phyloP scores from a whole-genome alignment of 805 yeast species.

The Starmerella roubikii region DNA sequence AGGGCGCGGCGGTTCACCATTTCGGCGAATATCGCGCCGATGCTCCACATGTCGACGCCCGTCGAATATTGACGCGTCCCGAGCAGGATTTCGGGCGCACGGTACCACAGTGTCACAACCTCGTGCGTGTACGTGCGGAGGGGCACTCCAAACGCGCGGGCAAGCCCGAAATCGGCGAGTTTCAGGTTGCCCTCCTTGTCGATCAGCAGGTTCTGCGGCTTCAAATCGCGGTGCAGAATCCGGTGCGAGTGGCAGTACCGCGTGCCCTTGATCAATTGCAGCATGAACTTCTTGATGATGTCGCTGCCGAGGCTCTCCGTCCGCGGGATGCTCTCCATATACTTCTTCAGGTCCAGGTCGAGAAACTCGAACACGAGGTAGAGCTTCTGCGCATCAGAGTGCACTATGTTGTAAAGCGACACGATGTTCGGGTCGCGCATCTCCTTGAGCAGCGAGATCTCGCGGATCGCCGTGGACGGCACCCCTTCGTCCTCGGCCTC shows the following conservation, averaged over 20 bases:
- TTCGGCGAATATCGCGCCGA: constrained; percentile 95
- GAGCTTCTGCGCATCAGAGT: constrained; percentile 81
- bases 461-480: constrained; percentile 95
- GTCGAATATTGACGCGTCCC: constrained; percentile 97
- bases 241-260: constrained; percentile 90
- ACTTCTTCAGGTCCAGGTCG: constrained; percentile 88
- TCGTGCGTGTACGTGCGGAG: constrained; percentile 94
- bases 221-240: constrained; percentile 86
- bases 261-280: constrained; percentile 81
- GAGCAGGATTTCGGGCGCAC: constrained; percentile 88
- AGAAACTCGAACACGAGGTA: constrained; percentile 87
- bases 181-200: constrained; percentile 92
- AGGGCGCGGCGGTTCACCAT: constrained; percentile 92
- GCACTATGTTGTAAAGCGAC: constrained; percentile 82
- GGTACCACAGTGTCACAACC: constrained; percentile 94
- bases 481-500: constrained; percentile 98
- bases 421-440: constrained; percentile 89
- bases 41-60: constrained; percentile 98
- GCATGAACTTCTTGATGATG: constrained; percentile 84
- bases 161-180: constrained; percentile 85
- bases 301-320: constrained; percentile 82
- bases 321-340: constrained; percentile 89
- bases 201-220: constrained; percentile 89
- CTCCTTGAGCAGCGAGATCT: constrained; percentile 86
- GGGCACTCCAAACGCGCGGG: constrained; percentile 96